Evolutionary conservation across 2,329 filamentous ascomycete genomes (phyloP), one percentile per base, ranked within the genome.

Genomic region (Blastomyces emzantsi): DNA sequence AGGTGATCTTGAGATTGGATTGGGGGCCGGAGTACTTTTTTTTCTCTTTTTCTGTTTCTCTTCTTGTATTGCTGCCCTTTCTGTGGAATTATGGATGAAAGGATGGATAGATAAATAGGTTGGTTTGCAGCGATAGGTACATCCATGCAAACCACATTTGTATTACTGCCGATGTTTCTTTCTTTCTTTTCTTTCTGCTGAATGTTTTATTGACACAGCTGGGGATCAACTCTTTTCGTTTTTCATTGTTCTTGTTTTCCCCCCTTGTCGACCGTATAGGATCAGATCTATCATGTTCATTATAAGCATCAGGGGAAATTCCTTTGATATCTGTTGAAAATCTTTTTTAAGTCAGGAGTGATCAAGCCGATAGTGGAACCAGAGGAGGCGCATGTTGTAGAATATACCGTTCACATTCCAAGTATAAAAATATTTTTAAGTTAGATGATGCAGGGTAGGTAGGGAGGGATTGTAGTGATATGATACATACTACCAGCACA

Each of bases 41-140:
- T 56, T 33, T 4, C 7, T 33, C 45, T 7, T 39, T 59, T 45
- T 59, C 36, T 45, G 17, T 19, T 59, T 59, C 30, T 45, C 11
- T 41, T 36, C 7, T 57, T 41, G 8, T 33, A 17, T 3, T 36
- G 19, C 25, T 22, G 36, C 36, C 9, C 2, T 58, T 56, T 39
- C 19, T 56, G 36, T 43, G 33, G 36, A 28, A 45, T 45, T 19
- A 25, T 43, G 55, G 36, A 33, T 22, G 39, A 41, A 45, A 45
- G 39, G 39, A 28, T 57, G 11, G 55, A 57, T 57, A 39, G 56
- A 45, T 58, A 43, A 57, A 39, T 49, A n/a, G 15, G 39, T 49
- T 39, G 17, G 8, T 45, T 28, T 60, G 33, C n/a, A n/a, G 15
- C 25, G 25, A 47, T 60, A n/a, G 43, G 39, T 22, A 28, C 9